phyloP scores from a whole-genome alignment of 305 asterid genomes.

The Fraxinus latifolia region DNA sequence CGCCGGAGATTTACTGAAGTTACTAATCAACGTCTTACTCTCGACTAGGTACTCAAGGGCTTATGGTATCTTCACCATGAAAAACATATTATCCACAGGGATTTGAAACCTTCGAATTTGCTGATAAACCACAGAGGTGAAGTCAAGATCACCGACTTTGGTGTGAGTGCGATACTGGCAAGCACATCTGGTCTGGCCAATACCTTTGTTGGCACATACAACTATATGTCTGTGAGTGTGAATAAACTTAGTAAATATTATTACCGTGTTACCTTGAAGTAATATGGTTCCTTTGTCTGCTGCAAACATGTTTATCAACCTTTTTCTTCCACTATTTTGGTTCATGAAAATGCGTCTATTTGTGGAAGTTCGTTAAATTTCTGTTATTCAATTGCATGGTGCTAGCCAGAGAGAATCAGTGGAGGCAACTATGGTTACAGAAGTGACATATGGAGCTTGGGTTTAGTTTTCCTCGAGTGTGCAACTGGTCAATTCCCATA shows the following conservation, averaged over 20 bases:
- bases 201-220: slow-evolving; percentile 93
- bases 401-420: slow-evolving; percentile 85
- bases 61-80: slow-evolving; percentile 98
- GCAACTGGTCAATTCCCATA: slow-evolving; percentile 85
- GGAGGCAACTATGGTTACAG: slow-evolving; percentile 74
- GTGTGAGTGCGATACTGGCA: slow-evolving; percentile 84
- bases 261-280: background rate
- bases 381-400: slow-evolving; percentile 23
- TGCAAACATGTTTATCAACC: background rate
- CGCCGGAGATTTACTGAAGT: background rate
- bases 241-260: background rate
- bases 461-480: slow-evolving; percentile 85
- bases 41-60: slow-evolving; percentile 83
- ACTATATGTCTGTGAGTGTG: slow-evolving; percentile 97
- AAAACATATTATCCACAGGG: slow-evolving; percentile 92
- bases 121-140: slow-evolving; percentile 91
- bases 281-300: background rate
- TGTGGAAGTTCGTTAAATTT: background rate
- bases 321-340: background rate
- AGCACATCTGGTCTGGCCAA: slow-evolving; percentile 84
- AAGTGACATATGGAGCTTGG: slow-evolving; percentile 96
- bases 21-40: slow-evolving; percentile 2
- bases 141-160: slow-evolving; percentile 96
- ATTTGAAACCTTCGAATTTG: slow-evolving; percentile 90
- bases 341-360: background rate